Evolutionary conservation across 106 monocot genomes (phyloP).

Genomic region (Apostasia shenzhenica): DNA sequence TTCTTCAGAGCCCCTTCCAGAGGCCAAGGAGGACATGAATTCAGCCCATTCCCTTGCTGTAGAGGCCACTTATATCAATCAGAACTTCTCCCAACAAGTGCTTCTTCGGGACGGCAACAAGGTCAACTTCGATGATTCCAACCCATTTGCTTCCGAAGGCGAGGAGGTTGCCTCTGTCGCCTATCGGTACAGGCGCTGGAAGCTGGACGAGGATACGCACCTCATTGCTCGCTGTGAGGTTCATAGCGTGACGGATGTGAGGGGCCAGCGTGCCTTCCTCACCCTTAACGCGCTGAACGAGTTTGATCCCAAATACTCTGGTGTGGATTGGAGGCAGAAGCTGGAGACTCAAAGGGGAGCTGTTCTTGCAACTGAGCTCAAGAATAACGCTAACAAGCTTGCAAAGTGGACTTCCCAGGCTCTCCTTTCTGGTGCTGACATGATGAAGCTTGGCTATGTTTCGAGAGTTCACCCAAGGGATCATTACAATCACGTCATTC

Average conservation of each 20-base stretch:
- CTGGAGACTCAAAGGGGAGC: slow-evolving; percentile 95
- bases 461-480: slow-evolving; percentile 81
- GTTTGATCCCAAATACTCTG: slow-evolving; percentile 83
- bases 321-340: slow-evolving; percentile 97
- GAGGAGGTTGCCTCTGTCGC: slow-evolving; percentile 85
- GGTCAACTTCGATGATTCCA: slow-evolving; percentile 81
- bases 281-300: slow-evolving; percentile 93
- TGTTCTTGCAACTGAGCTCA: slow-evolving; percentile 95
- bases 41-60: slow-evolving; percentile 73
- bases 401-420: slow-evolving; percentile 96
- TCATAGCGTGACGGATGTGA: slow-evolving; percentile 58
- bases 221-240: slow-evolving; percentile 89
- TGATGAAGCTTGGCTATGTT: slow-evolving; percentile 96
- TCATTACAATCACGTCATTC: slow-evolving; percentile 78
- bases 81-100: slow-evolving; percentile 97
- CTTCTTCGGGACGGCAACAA: slow-evolving; percentile 71
- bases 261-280: slow-evolving; percentile 66
- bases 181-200: slow-evolving; percentile 92
- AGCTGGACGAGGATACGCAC: slow-evolving; percentile 73
- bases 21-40: slow-evolving; percentile 94
- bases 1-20: slow-evolving; percentile 72
- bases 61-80: slow-evolving; percentile 93
- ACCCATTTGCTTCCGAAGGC: slow-evolving; percentile 66
- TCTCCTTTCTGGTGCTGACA: slow-evolving; percentile 75
- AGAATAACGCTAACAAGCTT: slow-evolving; percentile 96